phyloP scores from a whole-genome alignment of 306 rosid genomes.

The Sesbania bispinosa region DNA sequence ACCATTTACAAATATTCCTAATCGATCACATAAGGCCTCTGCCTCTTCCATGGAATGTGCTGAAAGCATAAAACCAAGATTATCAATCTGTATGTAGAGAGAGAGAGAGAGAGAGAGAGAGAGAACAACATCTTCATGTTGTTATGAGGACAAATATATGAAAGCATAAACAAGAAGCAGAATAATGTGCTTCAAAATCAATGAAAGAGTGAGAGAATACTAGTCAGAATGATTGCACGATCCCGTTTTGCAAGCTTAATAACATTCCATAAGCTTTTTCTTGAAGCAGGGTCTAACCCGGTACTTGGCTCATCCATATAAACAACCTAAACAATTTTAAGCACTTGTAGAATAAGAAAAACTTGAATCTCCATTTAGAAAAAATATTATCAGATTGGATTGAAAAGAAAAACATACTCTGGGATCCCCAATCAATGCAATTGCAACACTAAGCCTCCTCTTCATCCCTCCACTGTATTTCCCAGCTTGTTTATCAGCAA shows the following conservation, averaged over 20 bases:
- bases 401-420: slow-evolving; percentile 45
- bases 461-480: slow-evolving; percentile 92
- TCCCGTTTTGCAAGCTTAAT: slow-evolving; percentile 66
- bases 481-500: slow-evolving; percentile 69
- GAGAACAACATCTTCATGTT: not conserved
- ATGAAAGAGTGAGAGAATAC: slow-evolving; percentile 41
- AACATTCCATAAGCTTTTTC: slow-evolving; percentile 78
- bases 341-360: not conserved
- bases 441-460: slow-evolving; percentile 89
- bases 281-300: slow-evolving; percentile 89
- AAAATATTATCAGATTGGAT: not conserved
- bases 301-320: slow-evolving; percentile 95
- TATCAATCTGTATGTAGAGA: not conserved
- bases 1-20: slow-evolving; percentile 74
- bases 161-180: not conserved
- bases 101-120: not conserved
- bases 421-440: slow-evolving; percentile 83
- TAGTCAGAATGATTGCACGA: slow-evolving; percentile 87
- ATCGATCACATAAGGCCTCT: slow-evolving; percentile 70
- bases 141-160: not conserved
- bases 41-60: slow-evolving; percentile 97
- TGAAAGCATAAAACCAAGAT: slow-evolving; percentile 34
- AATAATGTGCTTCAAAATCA: not conserved
- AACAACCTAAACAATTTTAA: slow-evolving; percentile 56
- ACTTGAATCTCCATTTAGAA: not conserved